Evolutionary conservation across 2,329 filamentous ascomycete species (phyloP).

Genomic region (Ophiostoma pallidulum): DNA sequence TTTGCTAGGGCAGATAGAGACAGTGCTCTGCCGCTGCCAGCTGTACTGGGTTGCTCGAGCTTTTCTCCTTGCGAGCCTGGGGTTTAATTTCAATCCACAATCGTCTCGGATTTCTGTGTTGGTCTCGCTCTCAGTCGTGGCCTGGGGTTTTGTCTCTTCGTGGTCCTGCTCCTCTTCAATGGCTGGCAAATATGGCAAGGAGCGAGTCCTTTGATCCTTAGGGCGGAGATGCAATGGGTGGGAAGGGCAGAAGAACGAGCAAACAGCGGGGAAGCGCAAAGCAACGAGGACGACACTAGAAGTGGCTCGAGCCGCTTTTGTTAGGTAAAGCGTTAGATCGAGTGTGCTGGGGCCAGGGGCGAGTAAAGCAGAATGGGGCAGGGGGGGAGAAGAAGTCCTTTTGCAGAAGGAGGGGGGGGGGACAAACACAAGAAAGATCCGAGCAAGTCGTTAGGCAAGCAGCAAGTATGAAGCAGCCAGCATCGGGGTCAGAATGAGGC

Average conservation of each 20-base stretch:
- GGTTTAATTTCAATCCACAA: conserved; percentile 3
- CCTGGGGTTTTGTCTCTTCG: not conserved
- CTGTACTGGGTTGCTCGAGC: not conserved
- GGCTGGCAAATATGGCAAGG: conserved; percentile 3
- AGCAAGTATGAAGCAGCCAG: not conserved
- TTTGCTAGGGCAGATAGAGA: too few relatives aligned
- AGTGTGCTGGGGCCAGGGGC: conserved; percentile 6
- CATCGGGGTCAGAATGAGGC: not conserved
- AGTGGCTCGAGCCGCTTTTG: conserved; percentile 15
- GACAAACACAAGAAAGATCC: not conserved
- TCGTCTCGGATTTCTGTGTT: not conserved
- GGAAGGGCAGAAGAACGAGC: conserved; percentile 10
- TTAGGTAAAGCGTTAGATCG: conserved; percentile 9
- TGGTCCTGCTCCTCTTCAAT: not conserved
- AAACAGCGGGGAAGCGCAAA: conserved; percentile 9
- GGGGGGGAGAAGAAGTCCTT: not conserved
- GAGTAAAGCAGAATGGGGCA: not conserved
- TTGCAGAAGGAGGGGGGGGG: not conserved
- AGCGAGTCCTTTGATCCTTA: not conserved
- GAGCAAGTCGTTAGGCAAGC: not conserved
- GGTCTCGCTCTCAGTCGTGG: not conserved
- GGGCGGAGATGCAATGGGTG: conserved; percentile 8
- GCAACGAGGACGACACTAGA: conserved; percentile 3
- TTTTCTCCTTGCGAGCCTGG: conserved; percentile 6
- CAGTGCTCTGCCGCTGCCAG: not conserved